Base-by-base conservation (phyloP, 352 stramenopile species). In the Peronospora destructor region DNA sequence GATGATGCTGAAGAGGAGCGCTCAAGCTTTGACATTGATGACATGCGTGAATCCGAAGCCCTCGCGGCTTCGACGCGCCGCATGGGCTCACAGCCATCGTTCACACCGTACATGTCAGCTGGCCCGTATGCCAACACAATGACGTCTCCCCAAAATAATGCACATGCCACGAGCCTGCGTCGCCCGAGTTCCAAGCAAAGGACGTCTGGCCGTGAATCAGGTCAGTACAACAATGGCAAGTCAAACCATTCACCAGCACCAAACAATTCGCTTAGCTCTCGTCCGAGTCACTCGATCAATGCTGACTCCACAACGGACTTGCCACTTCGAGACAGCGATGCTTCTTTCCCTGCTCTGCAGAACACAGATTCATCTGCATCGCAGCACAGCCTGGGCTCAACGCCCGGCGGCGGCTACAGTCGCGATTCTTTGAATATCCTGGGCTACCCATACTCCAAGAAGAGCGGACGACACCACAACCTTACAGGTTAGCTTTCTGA, bases 11-110 rank as follows among this genome's bases (percentile, higher is more conserved):
- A 75, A 13, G 54, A 79, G 11, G 62, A 70, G 8, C 82, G 82
- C 36, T 83, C 76, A 7, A 92, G 82, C 58, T 92, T 91, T 56
- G 79, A 92, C 54, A 79, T 92, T 40, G 78, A 89, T 36, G 75
- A 89, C 59, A 82, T 87, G 66, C 78, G 78, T 19, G 68, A 80
- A 57, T 77, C 73, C 1, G 74, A 87, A 23, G 70, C 61, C 32
- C 67, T 42, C 35, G 59, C 59, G n/a, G 63, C 53, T 11, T 56
- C 56, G 16, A 63, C 56, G 14, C 41, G 50, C 16, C 49, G 40
- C 23, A 43, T 53, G 29, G 35, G 34, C n/a, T 61, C 59, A 30
- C 48, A 66, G 32, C n/a, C 53, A 29, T 30, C 56, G 9, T 68
- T 54, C 29, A 16, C 49, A 4, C 57, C 61, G 0, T 66, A 71